These are phyloP conservation scores for Cercospora nicotianae DNA, from an alignment of 2,329 filamentous ascomycete genomes.

Conservation along the genomic window DNA sequence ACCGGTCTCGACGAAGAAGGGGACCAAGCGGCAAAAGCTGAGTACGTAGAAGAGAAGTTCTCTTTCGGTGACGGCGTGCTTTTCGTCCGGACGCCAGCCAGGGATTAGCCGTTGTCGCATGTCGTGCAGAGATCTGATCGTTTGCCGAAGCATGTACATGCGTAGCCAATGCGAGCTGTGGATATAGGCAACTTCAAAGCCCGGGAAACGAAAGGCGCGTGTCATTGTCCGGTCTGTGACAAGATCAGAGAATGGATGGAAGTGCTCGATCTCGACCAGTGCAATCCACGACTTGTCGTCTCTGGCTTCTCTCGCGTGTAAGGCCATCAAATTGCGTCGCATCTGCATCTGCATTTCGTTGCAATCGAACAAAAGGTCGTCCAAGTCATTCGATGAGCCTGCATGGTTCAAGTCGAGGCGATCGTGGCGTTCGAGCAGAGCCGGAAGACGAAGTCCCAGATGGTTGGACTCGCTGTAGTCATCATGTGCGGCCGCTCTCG, in stretches of 20 bases:
- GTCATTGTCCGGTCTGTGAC: slow-evolving; percentile 32
- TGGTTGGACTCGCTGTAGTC: slow-evolving; percentile 18
- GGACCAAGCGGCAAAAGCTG: slow-evolving; percentile 30
- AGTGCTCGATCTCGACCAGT: slow-evolving; percentile 27
- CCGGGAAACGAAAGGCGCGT: slow-evolving; percentile 29
- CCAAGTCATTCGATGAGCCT: slow-evolving; percentile 13
- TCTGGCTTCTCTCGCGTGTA: slow-evolving; percentile 1
- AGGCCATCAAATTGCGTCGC: slow-evolving; percentile 11
- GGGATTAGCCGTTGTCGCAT: slow-evolving; percentile 19
- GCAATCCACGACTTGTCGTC: slow-evolving; percentile 19
- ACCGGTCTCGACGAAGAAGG: slow-evolving; percentile 30
- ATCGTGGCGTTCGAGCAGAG: slow-evolving; percentile 30
- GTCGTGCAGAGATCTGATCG: slow-evolving; percentile 24
- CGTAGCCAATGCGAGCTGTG: slow-evolving; percentile 33
- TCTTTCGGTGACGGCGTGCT: slow-evolving; percentile 21
- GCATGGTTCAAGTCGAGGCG: slow-evolving; percentile 14
- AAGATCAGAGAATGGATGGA: slow-evolving; percentile 25
- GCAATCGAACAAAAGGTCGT: slow-evolving; percentile 24
- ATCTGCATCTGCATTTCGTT: slow-evolving; percentile 21
- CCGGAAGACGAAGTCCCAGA: slow-evolving; percentile 23
- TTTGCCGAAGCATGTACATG: slow-evolving; percentile 30
- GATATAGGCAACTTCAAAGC: slow-evolving; percentile 32
- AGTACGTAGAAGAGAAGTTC: slow-evolving; percentile 28
- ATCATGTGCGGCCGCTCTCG: neutral
- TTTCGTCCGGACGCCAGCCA: slow-evolving; percentile 20